Evolutionary conservation across 768 basidiomycete species (phyloP), one percentile per base, ranked within the genome.

Genomic region (Trametes cingulata): DNA sequence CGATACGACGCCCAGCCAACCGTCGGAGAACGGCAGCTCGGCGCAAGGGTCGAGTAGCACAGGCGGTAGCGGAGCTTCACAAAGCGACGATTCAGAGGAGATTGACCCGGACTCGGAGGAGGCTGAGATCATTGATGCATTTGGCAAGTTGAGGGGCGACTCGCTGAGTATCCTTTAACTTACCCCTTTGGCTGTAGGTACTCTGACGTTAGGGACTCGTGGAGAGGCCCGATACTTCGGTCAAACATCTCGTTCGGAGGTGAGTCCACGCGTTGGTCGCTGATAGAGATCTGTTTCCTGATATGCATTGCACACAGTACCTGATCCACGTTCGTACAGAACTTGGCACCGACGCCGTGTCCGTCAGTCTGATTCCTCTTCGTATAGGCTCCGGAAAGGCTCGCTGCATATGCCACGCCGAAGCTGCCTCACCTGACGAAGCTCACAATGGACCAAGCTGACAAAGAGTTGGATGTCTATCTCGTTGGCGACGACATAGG

Each of bases 231-330:
- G 72, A 39, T 87, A 85, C 67, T 76, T 85, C 57, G 87, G 89
- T 19, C 78, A 80, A 56, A 90, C 86, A 0, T 84, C 89, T 4
- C 82, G 86, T 37, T 78, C 85, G 25, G 88, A 90, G 78, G 87
- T 87, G 61, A 52, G 81, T 49, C 0, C 1, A 20, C 13, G 13
- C 7, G 17, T 33, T 41, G 27, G 24, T 19, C 20, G 4, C 12
- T 9, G 39, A 1, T 17, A 46, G 3, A 33, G 40, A 52, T 7
- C n/a, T 48, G 25, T 58, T 15, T 20, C 47, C 10, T 29, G 9
- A 42, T 53, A 37, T 29, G 12, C 10, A 14, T 54, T 10, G 27
- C 20, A 3, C 50, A 46, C 59, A 87, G 86, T 84, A 81, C 67
- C 78, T 87, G n/a, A 80, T 84, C 24, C 79, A 79, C 61, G 86